Percentiles rank a stretch among this genome's conserved stretches.
Evolutionary conservation across 2,329 filamentous ascomycete species (phyloP).

Genomic region (Cytospora leucostoma): DNA sequence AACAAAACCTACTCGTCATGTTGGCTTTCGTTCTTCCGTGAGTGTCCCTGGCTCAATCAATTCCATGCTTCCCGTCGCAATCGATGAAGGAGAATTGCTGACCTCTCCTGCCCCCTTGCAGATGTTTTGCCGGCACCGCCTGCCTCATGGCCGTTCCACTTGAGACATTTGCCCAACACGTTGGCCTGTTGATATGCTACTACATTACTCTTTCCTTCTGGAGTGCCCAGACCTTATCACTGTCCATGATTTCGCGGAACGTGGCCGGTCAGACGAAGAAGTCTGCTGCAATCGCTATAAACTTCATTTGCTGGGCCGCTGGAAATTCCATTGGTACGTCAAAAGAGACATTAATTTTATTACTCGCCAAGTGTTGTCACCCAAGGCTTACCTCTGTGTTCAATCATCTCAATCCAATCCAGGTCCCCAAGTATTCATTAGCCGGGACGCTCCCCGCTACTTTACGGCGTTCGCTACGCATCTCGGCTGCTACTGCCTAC

Average conservation of each 20-base stretch:
- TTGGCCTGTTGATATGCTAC: constrained; percentile 71
- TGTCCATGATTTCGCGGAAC: constrained; percentile 70
- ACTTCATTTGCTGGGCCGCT: constrained; percentile 69
- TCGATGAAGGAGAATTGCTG: background rate
- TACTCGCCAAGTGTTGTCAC: background rate
- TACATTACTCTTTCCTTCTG: constrained; percentile 79
- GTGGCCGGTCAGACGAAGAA: constrained; percentile 76
- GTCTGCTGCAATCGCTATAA: constrained; percentile 65
- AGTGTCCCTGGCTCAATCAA: constrained; percentile 35
- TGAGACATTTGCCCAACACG: constrained; percentile 56
- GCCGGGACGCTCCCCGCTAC: constrained; percentile 63
- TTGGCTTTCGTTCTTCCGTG: constrained; percentile 65
- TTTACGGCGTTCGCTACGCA: constrained; percentile 70
- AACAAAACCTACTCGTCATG: constrained; percentile 71
- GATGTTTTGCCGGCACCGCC: constrained; percentile 70
- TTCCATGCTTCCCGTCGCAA: background rate
- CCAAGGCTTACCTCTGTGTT: background rate
- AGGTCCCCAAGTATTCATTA: constrained; percentile 66
- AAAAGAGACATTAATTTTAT: background rate
- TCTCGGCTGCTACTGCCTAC: constrained; percentile 65
- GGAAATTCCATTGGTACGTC: constrained; percentile 64
- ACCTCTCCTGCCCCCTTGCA: constrained; percentile 34
- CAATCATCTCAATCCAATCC: background rate
- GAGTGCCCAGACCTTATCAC: constrained; percentile 67
- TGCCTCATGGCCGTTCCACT: constrained; percentile 70